Base-by-base conservation (phyloP, 75 land plant species). In the Gnetum montanum region DNA sequence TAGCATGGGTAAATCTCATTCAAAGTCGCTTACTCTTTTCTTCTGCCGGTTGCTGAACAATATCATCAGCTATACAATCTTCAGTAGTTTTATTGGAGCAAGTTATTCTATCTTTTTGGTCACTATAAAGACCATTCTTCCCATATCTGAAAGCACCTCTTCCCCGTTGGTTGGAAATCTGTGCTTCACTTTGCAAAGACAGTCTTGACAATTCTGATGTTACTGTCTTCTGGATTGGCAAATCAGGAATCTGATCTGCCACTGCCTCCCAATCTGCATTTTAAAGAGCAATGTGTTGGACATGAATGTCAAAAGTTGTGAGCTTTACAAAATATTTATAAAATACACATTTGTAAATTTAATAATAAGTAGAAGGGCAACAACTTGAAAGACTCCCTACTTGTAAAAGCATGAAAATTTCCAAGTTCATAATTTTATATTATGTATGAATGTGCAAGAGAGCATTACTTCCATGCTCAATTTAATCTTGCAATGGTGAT, bases 81-180 rank as follows among this genome's bases (percentile, higher is more conserved):
- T 68, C 64, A 20, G 13, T 7, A 24, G 31, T 2, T n/a, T 46
- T 24, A 18, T 30, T 58, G 36, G 19, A 19, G 15, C 20, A 19
- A 10, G n/a, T 53, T 11, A 18, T 16, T 34, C 72, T 74, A 48
- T 46, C 33, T 6, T 46, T 19, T 22, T 62, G 29, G 37, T 94
- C 98, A 70, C 84, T 82, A 47, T 85, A 80, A 53, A 94, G 23
- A 2, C 77, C 79, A 27, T 43, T 45, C 25, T 66, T 72, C 11
- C 77, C 74, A 46, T 79, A 89, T 29, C 85, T 68, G 65, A 92
- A 92, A 12, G 90, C 66, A 16, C 97, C 97, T 41, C 95, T 67
- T 45, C 97, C 97, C 47, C 95, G 88, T 26, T 84, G 63, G 57
- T 76, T 88, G 0, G 80, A 66, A 43, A 47, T 28, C 26, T 34